Conservation (phyloP, 139 green algal species). For the Yamagishiella unicocca region DNA sequence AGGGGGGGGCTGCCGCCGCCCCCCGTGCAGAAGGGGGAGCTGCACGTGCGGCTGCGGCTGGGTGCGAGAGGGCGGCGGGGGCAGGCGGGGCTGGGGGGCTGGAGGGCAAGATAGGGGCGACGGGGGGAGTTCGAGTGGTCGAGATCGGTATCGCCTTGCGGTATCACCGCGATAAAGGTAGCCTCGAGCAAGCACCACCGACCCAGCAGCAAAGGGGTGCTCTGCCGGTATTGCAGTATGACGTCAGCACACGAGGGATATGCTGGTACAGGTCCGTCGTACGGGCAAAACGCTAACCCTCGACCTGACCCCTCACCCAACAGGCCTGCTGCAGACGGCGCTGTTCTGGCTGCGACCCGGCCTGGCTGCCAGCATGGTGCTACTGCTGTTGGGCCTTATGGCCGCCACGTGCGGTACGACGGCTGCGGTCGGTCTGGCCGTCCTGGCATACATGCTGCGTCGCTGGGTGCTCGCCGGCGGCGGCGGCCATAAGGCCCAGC, state of each 20-base stretch:
- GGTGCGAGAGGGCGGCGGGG: conserved; percentile 2
- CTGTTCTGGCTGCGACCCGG: conserved; percentile 39
- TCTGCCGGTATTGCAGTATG: too few relatives aligned
- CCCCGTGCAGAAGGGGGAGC: conserved; percentile 7
- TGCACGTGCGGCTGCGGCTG: conserved; percentile 21
- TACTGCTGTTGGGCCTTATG: not conserved
- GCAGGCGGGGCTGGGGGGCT: too few relatives aligned
- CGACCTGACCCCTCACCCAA: too few relatives aligned
- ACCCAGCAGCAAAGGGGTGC: too few relatives aligned
- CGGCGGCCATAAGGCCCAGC: not conserved
- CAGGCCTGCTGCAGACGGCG: conserved; percentile 13
- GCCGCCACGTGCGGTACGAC: not conserved
- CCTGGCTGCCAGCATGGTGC: not conserved
- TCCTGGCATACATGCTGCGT: not conserved
- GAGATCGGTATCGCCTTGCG: too few relatives aligned
- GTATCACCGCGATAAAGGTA: too few relatives aligned
- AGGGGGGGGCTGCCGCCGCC: conserved; percentile 23
- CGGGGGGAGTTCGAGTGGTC: too few relatives aligned
- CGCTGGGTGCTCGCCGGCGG: not conserved
- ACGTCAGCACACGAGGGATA: too few relatives aligned
- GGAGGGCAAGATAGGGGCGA: too few relatives aligned
- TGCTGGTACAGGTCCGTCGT: too few relatives aligned
- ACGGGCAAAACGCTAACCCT: too few relatives aligned
- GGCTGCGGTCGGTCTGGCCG: not conserved
- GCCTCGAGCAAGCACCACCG: too few relatives aligned